Evolutionary conservation across 2,329 filamentous ascomycete genomes (phyloP).

Genomic region (Diaporthe caulivora): DNA sequence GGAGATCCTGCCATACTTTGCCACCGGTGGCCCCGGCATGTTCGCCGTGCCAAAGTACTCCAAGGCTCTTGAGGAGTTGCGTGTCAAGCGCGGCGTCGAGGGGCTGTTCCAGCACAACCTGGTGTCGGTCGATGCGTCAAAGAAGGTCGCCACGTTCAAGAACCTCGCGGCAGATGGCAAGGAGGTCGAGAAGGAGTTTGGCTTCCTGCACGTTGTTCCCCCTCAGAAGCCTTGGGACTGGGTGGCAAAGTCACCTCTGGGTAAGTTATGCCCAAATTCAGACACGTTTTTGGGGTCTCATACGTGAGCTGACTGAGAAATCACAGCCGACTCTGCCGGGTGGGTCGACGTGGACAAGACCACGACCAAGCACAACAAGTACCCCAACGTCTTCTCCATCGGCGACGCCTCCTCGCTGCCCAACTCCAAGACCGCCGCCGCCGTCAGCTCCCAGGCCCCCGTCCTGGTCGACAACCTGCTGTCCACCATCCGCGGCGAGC

Average conservation of each 20-base stretch:
- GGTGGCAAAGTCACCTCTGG: slow-evolving; percentile 43
- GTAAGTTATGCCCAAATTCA: slow-evolving; percentile 42
- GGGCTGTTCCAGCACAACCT: slow-evolving; percentile 56
- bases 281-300: no score
- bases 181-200: slow-evolving; percentile 50
- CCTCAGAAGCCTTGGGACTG: slow-evolving; percentile 43
- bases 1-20: slow-evolving; percentile 50
- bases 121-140: slow-evolving; percentile 50
- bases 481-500: slow-evolving; percentile 50
- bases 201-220: slow-evolving; percentile 53
- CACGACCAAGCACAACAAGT: slow-evolving; percentile 46
- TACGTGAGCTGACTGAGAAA: neutral
- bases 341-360: slow-evolving; percentile 43
- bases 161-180: slow-evolving; percentile 46
- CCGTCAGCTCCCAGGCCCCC: slow-evolving; percentile 57
- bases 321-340: slow-evolving; percentile 40
- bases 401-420: slow-evolving; percentile 55
- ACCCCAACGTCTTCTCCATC: slow-evolving; percentile 54
- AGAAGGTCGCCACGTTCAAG: slow-evolving; percentile 49
- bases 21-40: slow-evolving; percentile 52
- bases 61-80: slow-evolving; percentile 50
- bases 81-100: slow-evolving; percentile 51
- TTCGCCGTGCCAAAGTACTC: slow-evolving; percentile 55
- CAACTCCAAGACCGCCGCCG: slow-evolving; percentile 59
- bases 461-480: slow-evolving; percentile 58